Evolutionary conservation across 441 rosid genomes (phyloP).

Genomic region (Euphorbia schlechtendalii): DNA sequence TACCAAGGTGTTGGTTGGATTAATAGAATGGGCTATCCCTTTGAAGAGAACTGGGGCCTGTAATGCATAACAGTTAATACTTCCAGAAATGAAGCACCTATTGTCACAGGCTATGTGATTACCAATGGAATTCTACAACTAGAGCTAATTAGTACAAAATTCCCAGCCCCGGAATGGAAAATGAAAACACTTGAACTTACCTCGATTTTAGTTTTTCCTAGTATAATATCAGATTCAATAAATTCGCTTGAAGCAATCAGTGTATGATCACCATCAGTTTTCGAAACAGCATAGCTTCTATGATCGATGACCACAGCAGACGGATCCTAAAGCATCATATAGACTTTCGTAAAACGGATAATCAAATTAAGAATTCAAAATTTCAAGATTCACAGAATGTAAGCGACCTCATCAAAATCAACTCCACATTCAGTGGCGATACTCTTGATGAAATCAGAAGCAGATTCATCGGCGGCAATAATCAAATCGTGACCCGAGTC

Average conservation of each 20-base stretch:
- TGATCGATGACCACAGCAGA: conserved; percentile 74
- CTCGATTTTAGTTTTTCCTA: conserved; percentile 60
- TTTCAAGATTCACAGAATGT: no score
- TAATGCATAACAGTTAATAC: not conserved
- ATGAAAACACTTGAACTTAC: conserved; percentile 21
- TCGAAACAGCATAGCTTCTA: conserved; percentile 47
- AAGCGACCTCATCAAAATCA: conserved; percentile 71
- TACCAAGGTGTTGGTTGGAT: conserved; percentile 64
- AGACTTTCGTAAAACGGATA: conserved; percentile 10
- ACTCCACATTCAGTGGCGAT: conserved; percentile 75
- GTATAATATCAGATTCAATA: conserved; percentile 50
- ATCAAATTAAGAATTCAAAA: not conserved
- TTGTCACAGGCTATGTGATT: not conserved
- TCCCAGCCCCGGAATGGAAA: not conserved
- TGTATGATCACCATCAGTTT: conserved; percentile 62
- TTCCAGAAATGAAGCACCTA: not conserved
- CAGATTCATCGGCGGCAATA: conserved; percentile 60
- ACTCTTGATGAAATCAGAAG: conserved; percentile 62
- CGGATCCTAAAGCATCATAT: conserved; percentile 40
- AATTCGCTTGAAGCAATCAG: conserved; percentile 61
- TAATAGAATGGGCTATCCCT: conserved; percentile 78
- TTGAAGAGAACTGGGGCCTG: conserved; percentile 77
- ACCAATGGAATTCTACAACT: not conserved
- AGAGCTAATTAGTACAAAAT: not conserved
- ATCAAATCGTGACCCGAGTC: conserved; percentile 88